phyloP scores from a whole-genome alignment of 1,284 basidiomycete genomes.

The Rugosomyces carneus region DNA sequence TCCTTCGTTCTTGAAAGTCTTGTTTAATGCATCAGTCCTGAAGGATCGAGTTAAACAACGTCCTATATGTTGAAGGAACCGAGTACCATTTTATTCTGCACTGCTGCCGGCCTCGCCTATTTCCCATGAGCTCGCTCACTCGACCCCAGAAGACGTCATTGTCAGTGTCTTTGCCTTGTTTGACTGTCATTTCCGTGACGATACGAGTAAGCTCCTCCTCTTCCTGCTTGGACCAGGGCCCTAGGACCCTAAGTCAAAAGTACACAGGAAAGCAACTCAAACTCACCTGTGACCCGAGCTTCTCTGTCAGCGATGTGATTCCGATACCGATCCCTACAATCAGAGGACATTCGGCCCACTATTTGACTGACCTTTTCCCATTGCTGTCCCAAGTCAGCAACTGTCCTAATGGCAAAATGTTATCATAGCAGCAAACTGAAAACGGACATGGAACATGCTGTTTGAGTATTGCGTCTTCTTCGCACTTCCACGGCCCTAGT shows the following conservation, averaged over 20 bases:
- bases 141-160: conserved; percentile 77
- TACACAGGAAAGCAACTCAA: neutral
- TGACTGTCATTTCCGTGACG: conserved; percentile 64
- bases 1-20: conserved; percentile 64
- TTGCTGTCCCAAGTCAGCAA: conserved; percentile 61
- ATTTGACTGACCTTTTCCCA: conserved; percentile 70
- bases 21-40: conserved; percentile 72
- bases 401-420: conserved; percentile 40
- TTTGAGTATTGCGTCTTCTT: conserved; percentile 62
- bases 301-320: conserved; percentile 68
- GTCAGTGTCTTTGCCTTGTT: conserved; percentile 63
- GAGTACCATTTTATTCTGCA: conserved; percentile 78
- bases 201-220: conserved; percentile 65
- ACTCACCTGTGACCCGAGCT: conserved; percentile 44
- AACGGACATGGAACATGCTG: conserved; percentile 37
- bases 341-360: conserved; percentile 68
- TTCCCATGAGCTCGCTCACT: conserved; percentile 71
- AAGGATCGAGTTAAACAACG: neutral
- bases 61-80: neutral
- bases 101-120: conserved; percentile 68
- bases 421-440: neutral
- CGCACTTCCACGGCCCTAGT: conserved; percentile 64
- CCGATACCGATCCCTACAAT: conserved; percentile 80
- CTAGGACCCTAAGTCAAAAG: conserved; percentile 23
- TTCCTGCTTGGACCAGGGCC: conserved; percentile 68